Base-by-base conservation (phyloP, 1,284 basidiomycete genomes). In the Cutaneotrichosporon dermatis region DNA sequence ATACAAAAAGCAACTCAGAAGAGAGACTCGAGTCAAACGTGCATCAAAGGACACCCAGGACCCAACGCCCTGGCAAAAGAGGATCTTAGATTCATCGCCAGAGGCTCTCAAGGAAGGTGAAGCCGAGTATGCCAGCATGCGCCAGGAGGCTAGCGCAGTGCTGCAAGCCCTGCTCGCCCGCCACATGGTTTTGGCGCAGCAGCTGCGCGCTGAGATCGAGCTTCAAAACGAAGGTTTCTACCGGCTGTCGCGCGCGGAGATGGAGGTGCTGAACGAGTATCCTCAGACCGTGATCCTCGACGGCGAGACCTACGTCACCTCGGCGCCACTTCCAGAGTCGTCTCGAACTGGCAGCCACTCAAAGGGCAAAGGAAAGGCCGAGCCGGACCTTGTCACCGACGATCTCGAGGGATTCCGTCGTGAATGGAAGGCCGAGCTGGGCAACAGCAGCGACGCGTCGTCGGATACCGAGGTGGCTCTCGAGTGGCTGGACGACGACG, bases 201-300 rank as follows among this genome's bases (percentile, higher is more conserved):
- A 33, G 12, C n/a, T 16, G 7, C 16, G 9, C 5, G 50, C 37
- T 11, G 50, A 51, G 39, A 7, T 41, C n/a, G 37, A 39, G 16
- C 50, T 51, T 8, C 50, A 51, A 16, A 39, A 51, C 11, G 41
- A 51, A n/a, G 50, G 50, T 2, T 51, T 51, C 37, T 51, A 51
- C 16, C 50, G 50, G 1, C 39, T 51, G 15, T 40, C 50, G 4
- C 6, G 10, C 11, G 15, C 39, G 15, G 37, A 51, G 39, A 40
- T 51, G 16, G 50, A 51, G 25, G 33, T 40, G 11, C 3, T 41
- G 25, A 6, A 16, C 39, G 39, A 51, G 16, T 51, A 51, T 13
- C 50, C 50, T 11, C 15, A 51, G 50, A 11, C 33, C 10, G 39
- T 51, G 25, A 33, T 11, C 13, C 15, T 51, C 16, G 50, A 51